phyloP scores from a whole-genome alignment of 2,329 filamentous ascomycete species.

The Sporothrix inflata region DNA sequence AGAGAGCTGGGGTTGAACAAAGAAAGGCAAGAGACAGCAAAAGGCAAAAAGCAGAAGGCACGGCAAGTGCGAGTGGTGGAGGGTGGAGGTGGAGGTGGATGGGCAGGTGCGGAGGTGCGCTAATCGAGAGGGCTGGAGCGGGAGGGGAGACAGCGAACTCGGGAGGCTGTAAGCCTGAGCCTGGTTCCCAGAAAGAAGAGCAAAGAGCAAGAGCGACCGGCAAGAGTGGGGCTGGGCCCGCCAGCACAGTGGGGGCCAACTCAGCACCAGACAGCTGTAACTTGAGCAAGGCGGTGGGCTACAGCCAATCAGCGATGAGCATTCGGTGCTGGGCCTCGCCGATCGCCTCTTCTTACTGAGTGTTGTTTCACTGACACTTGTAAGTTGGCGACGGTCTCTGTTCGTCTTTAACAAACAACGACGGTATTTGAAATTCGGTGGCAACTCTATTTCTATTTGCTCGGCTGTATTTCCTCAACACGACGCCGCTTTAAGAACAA shows the following conservation, averaged over 20 bases:
- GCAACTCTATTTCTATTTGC: background rate
- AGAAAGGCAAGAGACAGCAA: no score
- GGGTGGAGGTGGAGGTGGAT: background rate
- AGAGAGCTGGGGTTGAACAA: background rate
- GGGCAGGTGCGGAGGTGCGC: conserved; percentile 16
- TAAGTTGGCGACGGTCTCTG: background rate
- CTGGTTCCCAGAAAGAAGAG: no score
- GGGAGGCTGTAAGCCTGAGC: conserved; percentile 11
- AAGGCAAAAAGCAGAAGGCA: background rate
- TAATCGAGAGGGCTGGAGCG: conserved; percentile 20
- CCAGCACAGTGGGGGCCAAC: conserved; percentile 13
- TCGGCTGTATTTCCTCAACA: no score
- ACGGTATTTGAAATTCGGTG: background rate
- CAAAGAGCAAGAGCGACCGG: background rate
- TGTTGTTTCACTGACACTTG: background rate
- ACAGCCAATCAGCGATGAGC: background rate
- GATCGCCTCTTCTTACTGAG: conserved; percentile 17
- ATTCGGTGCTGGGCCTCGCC: background rate
- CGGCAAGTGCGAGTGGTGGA: background rate
- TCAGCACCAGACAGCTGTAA: conserved; percentile 5
- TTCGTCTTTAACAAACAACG: no score
- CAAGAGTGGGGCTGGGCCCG: conserved; percentile 5
- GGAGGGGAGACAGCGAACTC: background rate
- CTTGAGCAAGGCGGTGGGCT: background rate
- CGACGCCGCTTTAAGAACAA: background rate